phyloP scores from a whole-genome alignment of 495 filamentous ascomycete species.

The Penicillium bovifimosum region DNA sequence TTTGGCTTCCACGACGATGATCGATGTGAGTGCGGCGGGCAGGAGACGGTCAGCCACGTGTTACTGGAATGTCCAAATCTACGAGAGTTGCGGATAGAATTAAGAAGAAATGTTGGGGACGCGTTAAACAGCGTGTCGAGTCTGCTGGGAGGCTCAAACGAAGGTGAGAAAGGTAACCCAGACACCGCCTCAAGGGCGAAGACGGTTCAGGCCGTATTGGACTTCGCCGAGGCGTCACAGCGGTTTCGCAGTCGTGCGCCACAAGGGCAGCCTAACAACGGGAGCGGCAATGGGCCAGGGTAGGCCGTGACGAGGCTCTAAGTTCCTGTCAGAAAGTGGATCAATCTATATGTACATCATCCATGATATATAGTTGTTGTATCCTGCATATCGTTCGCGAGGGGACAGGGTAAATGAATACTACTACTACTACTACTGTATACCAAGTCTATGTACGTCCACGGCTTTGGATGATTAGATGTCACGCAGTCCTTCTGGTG shows the following conservation, averaged over 20 bases:
- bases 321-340: slow-evolving; percentile 22
- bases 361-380: slow-evolving; percentile 14
- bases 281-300: slow-evolving; percentile 22
- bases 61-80: slow-evolving; percentile 12
- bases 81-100: slow-evolving; percentile 10
- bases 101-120: slow-evolving; percentile 16
- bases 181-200: slow-evolving; percentile 17
- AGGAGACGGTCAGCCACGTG: slow-evolving; percentile 17
- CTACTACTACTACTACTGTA: too few species aligned
- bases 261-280: slow-evolving; percentile 23
- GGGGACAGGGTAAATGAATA: slow-evolving; percentile 8
- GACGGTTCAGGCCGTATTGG: slow-evolving; percentile 21
- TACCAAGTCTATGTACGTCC: not conserved
- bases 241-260: slow-evolving; percentile 27
- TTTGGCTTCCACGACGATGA: slow-evolving; percentile 14
- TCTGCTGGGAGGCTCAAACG: slow-evolving; percentile 21
- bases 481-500: not conserved
- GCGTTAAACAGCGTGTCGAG: slow-evolving; percentile 22
- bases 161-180: slow-evolving; percentile 25
- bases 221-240: slow-evolving; percentile 29
- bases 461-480: not conserved
- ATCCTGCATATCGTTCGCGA: slow-evolving; percentile 9
- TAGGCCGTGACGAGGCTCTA: slow-evolving; percentile 29
- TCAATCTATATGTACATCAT: slow-evolving; percentile 13
- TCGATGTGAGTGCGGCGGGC: slow-evolving; percentile 11